Conservation (phyloP, 768 basidiomycete species). For the Hirschioporus abietinus region DNA sequence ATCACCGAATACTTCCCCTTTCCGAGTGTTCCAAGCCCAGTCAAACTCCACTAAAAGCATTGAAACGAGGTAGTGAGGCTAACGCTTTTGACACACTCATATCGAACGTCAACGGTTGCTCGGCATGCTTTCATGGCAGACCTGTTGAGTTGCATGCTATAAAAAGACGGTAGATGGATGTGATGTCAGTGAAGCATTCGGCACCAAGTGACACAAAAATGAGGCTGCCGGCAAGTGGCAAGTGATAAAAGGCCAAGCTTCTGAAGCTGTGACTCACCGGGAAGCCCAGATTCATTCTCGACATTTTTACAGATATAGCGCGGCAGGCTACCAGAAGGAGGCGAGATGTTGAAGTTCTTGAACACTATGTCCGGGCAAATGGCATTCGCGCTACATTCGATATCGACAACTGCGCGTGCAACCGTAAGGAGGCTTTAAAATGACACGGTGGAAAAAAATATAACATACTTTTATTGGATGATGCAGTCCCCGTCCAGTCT, state of each 20-base stretch:
- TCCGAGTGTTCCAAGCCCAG: no score
- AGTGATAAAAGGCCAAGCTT: no score
- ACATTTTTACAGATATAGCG: conserved; percentile 45
- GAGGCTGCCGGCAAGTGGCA: neutral
- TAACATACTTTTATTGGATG: conserved; percentile 32
- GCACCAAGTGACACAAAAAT: neutral
- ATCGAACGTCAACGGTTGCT: no score
- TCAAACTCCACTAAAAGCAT: neutral
- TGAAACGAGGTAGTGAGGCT: neutral
- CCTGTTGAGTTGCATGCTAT: conserved; percentile 1
- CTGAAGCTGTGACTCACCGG: conserved; percentile 21
- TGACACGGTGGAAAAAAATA: neutral
- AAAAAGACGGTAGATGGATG: neutral
- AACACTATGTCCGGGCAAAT: conserved; percentile 42
- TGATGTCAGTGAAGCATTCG: neutral
- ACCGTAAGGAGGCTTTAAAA: neutral
- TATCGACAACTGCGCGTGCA: conserved; percentile 35
- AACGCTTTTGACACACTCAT: no score
- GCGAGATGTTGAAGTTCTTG: conserved; percentile 31
- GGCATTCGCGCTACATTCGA: conserved; percentile 44
- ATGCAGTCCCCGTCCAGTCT: conserved; percentile 42
- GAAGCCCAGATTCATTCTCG: conserved; percentile 25
- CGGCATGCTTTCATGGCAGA: neutral
- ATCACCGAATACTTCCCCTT: no score
- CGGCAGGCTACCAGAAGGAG: conserved; percentile 31